phyloP scores from a whole-genome alignment of 2,329 filamentous ascomycete species.

The Penicillium sp. region DNA sequence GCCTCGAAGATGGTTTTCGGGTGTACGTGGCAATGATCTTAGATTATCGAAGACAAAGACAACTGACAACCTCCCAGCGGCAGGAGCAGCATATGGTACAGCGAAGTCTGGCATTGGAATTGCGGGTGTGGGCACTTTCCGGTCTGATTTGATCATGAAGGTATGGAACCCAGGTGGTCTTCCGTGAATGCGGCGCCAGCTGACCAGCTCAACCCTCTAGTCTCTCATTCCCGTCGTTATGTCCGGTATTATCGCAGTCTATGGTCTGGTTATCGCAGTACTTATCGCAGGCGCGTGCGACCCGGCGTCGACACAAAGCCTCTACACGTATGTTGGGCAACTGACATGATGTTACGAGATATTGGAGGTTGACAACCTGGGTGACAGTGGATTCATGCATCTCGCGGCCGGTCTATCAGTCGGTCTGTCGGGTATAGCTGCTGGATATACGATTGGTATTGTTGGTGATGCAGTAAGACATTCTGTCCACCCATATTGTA shows the following conservation, averaged over 20 bases:
- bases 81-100: conserved; percentile 66
- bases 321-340: conserved; percentile 67
- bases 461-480: conserved; percentile 77
- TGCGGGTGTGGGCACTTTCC: conserved; percentile 63
- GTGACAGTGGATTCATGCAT: conserved; percentile 81
- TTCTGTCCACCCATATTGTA: neutral
- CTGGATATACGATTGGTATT: conserved; percentile 93
- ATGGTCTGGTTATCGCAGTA: conserved; percentile 93
- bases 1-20: conserved; percentile 50
- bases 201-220: conserved; percentile 31
- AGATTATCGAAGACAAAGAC: neutral
- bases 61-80: conserved; percentile 43
- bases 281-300: conserved; percentile 88
- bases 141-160: conserved; percentile 68
- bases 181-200: conserved; percentile 2
- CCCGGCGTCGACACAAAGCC: conserved; percentile 68
- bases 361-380: conserved; percentile 17
- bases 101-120: conserved; percentile 68
- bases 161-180: conserved; percentile 38
- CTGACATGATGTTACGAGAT: neutral
- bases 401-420: conserved; percentile 87
- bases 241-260: conserved; percentile 98
- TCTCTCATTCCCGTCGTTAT: conserved; percentile 65
- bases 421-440: conserved; percentile 85
- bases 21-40: conserved; percentile 40